Base-by-base conservation (phyloP, 441 rosid species). In the Bruguiera hainesii region DNA sequence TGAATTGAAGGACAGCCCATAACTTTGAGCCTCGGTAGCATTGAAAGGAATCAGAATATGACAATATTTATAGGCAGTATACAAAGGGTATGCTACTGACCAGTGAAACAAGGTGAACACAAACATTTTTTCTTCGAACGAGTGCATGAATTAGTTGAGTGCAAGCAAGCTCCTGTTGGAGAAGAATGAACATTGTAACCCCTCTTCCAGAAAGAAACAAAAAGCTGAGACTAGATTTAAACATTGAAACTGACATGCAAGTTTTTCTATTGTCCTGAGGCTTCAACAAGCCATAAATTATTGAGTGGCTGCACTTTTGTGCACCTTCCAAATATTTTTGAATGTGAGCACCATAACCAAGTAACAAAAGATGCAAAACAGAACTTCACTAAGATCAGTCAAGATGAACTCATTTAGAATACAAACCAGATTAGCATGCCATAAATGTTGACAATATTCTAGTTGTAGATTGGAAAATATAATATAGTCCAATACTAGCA, bases 131-230 rank as follows among this genome's bases (percentile, higher is more conserved):
- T 61, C 83, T 87, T 55, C 84, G 93, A 76, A 92, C 96, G 60
- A 95, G 93, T 48, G 95, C 80, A 79, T 85, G 91, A 64, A 95
- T 85, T 65, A 95, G 85, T 72, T 90, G 91, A 81, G 76, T 73
- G 81, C 99, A 92, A 39, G 95, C 84, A 46, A 90, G 83, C 53
- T 73, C 90, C 99, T 95, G 82, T 58, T 62, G 62, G 62, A 21
- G 9, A 70, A 65, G 4, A 51, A 55, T 37, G 60, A 73, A 65
- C 59, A 72, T 46, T 33, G 28, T 58, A 39, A 25, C n/a, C 29
- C n/a, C 39, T 61, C 62, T 69, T n/a, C 64, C 61, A 64, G 28
- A 63, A 16, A 49, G 42, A 66, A 21, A 61, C 56, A 31, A 13
- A 70, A 53, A 58, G 16, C 42, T 18, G 31, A 7, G 18, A 56